Percentiles rank a stretch among this genome's conserved stretches.
Evolutionary conservation across 2,329 filamentous ascomycete genomes (phyloP).

Genomic region (Didymella sp.): DNA sequence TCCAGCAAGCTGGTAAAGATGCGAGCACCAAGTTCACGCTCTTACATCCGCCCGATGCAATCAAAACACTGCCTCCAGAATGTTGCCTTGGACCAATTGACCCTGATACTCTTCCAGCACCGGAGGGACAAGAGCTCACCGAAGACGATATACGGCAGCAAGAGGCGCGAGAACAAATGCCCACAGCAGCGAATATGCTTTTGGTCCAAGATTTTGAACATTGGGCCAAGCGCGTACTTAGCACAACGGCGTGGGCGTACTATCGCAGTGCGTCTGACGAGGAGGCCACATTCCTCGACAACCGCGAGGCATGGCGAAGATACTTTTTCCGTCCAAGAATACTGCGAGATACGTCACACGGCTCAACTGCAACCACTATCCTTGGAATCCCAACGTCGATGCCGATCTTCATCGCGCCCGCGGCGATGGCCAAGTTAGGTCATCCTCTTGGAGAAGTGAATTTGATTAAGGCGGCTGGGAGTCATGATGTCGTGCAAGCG

Average conservation of each 20-base stretch:
- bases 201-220: slow-evolving; percentile 6
- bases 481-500: not conserved
- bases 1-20: slow-evolving; percentile 12
- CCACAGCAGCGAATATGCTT: slow-evolving; percentile 6
- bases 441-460: slow-evolving; percentile 10
- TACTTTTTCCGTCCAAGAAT: slow-evolving; percentile 10
- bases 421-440: slow-evolving; percentile 7
- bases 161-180: slow-evolving; percentile 3
- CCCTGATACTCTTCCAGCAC: not conserved
- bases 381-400: slow-evolving; percentile 3
- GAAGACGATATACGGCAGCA: slow-evolving; percentile 1
- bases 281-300: slow-evolving; percentile 6
- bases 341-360: slow-evolving; percentile 6
- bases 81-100: slow-evolving; percentile 8
- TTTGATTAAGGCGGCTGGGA: slow-evolving; percentile 5
- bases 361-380: slow-evolving; percentile 5
- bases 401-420: slow-evolving; percentile 12
- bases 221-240: slow-evolving; percentile 11
- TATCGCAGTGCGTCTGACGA: slow-evolving; percentile 11
- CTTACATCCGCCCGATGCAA: slow-evolving; percentile 6
- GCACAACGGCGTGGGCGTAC: slow-evolving; percentile 10
- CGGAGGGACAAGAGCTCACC: slow-evolving; percentile 1
- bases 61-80: not conserved
- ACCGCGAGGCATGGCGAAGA: slow-evolving; percentile 8
- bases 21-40: slow-evolving; percentile 8